Conservation (phyloP, 495 filamentous ascomycete genomes). For the Trichoderma asperelloides region DNA sequence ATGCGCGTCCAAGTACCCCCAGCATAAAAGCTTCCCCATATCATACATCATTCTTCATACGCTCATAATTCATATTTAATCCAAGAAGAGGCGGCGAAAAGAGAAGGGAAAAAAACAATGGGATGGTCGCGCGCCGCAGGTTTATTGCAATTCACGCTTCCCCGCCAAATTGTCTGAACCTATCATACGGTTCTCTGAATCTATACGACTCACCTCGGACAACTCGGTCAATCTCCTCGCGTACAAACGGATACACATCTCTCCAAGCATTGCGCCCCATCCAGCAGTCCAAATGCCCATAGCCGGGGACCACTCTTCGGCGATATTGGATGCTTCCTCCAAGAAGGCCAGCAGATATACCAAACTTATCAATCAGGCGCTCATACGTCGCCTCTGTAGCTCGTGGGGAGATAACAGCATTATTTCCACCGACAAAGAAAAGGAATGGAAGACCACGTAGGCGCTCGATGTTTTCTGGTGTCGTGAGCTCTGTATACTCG, state of each 20-base stretch:
- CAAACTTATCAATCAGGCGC: slow-evolving; percentile 45
- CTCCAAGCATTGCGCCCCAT: slow-evolving; percentile 53
- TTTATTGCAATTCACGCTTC: slow-evolving; percentile 29
- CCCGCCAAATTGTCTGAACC: slow-evolving; percentile 33
- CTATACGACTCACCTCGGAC: slow-evolving; percentile 27
- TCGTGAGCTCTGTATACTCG: slow-evolving; percentile 36
- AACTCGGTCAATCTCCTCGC: slow-evolving; percentile 45
- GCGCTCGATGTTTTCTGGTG: slow-evolving; percentile 36
- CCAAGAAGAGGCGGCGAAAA: background rate
- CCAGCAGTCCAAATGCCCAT: slow-evolving; percentile 61
- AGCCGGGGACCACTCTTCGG: slow-evolving; percentile 47
- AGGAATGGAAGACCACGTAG: slow-evolving; percentile 48
- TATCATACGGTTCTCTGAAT: slow-evolving; percentile 33
- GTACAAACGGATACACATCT: slow-evolving; percentile 54
- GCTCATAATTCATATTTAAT: background rate
- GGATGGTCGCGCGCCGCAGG: background rate
- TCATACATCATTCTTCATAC: no score
- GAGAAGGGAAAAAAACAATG: background rate
- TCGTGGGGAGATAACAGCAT: slow-evolving; percentile 51
- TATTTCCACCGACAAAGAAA: slow-evolving; percentile 50
- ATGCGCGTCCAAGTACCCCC: no score
- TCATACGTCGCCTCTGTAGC: slow-evolving; percentile 50
- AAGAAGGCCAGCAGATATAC: slow-evolving; percentile 17
- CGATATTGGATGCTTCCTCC: slow-evolving; percentile 36
- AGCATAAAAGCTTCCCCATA: no score